Base-by-base conservation (phyloP, 768 basidiomycete genomes). In the Suillus occidentalis region DNA sequence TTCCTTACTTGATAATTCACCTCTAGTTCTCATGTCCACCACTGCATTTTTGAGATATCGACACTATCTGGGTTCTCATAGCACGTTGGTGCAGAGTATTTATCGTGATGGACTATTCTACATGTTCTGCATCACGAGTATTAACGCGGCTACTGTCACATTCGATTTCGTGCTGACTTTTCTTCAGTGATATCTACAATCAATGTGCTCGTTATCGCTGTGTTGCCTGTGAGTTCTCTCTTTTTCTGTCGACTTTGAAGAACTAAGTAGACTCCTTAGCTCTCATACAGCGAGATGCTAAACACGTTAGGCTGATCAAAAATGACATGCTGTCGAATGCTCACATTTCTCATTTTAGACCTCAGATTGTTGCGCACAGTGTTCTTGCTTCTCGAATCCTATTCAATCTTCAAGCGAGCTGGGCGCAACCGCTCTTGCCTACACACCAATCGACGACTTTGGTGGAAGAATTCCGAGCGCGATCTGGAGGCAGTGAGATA, bases 41-140 rank as follows among this genome's bases (percentile, higher is more conserved):
- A 63, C 55, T n/a, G 40, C 12, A 42, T 60, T 14, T 57, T 25
- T 58, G 28, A 63, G 62, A 63, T 34, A 58, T 42, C 49, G 40
- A 34, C 49, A 63, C 53, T 63, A 60, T 60, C 22, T n/a, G 16
- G 49, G 20, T n/a, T 39, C 62, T 9, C n/a, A 37, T 39, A 39
- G 36, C 7, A 13, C 28, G 14, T 9, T 63, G 6, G 22, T 63
- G 7, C 28, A 3, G 39, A 34, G 34, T 37, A 8, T 60, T 4
- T 63, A 63, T 60, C 56, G 34, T n/a, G 62, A 63, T 60, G 62
- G 62, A 28, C 14, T 63, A 14, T n/a, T 34, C 31, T 55, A 34
- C 31, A 34, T 34, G 20, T 55, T 55, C 31, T 55, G 31, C 20
- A 55, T 55, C 53, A 55, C 3, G 6, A 20, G 53, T 55, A 55